Percentiles rank a stretch among this genome's conserved stretches.
phyloP scores from a whole-genome alignment of 176 grass and related monocot genomes.

The Zea mays region Zm-B73-REFERENCE-NAM-5.0 NC_050099.1:235701001-235701500 shows the following conservation, averaged over 20 bases:
- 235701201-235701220: background rate
- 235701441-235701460: background rate
- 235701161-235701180: conserved; percentile 9
- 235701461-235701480: background rate
- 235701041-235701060: conserved; percentile 92
- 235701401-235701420: background rate
- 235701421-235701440: background rate
- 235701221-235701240: background rate
- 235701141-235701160: background rate
- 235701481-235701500: background rate
- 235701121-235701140: conserved; percentile 11
- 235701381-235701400: background rate
- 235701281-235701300: background rate
- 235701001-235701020: conserved; percentile 99
- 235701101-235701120: conserved; percentile 84
- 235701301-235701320: conserved; percentile 1
- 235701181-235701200: background rate
- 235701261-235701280: background rate
- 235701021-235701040: conserved; percentile 92
- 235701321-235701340: conserved; percentile 13
- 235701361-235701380: background rate
- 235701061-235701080: conserved; percentile 99
- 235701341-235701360: background rate
- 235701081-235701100: conserved; percentile 98
- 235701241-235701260: background rate